Evolutionary conservation across 257 asterid species (phyloP).

Genomic region (Paulownia fortunei): DNA sequence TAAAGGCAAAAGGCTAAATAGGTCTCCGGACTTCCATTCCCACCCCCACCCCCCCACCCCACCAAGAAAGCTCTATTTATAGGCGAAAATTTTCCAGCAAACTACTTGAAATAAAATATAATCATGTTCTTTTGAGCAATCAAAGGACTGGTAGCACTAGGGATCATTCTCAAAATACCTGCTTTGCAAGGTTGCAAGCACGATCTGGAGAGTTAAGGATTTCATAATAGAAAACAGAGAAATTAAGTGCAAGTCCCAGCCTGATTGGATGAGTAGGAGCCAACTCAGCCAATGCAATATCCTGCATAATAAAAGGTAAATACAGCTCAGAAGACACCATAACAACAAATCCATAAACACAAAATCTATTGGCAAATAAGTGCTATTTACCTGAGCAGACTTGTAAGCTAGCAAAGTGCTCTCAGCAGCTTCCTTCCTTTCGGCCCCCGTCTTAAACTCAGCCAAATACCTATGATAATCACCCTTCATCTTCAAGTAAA

Average conservation of each 20-base stretch:
- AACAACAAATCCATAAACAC: not conserved
- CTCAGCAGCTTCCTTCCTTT: constrained; percentile 76
- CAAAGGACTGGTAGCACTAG: not conserved
- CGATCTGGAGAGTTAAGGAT: constrained; percentile 72
- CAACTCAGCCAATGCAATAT: constrained; percentile 72
- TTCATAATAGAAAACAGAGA: constrained; percentile 78
- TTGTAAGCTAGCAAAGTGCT: constrained; percentile 69
- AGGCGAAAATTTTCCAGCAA: not conserved
- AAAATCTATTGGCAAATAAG: not conserved
- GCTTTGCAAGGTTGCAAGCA: constrained; percentile 75
- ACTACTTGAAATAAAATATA: not conserved
- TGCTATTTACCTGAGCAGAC: constrained; percentile 60
- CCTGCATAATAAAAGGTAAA: constrained; percentile 41
- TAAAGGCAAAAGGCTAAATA: not conserved
- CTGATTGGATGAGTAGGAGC: constrained; percentile 79
- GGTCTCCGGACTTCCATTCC: not conserved
- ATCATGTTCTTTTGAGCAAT: not conserved
- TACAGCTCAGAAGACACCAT: not conserved
- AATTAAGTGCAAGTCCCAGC: constrained; percentile 80
- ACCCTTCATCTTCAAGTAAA: constrained; percentile 77
- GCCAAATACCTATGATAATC: too few relatives aligned
- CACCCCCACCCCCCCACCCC: too few relatives aligned
- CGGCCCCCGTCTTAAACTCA: constrained; percentile 69
- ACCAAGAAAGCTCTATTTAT: not conserved
- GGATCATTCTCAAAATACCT: constrained; percentile 40